Evolutionary conservation across 768 basidiomycete species (phyloP), one percentile per base, ranked within the genome.

Genomic region (Pleurotus ostreatus): DNA sequence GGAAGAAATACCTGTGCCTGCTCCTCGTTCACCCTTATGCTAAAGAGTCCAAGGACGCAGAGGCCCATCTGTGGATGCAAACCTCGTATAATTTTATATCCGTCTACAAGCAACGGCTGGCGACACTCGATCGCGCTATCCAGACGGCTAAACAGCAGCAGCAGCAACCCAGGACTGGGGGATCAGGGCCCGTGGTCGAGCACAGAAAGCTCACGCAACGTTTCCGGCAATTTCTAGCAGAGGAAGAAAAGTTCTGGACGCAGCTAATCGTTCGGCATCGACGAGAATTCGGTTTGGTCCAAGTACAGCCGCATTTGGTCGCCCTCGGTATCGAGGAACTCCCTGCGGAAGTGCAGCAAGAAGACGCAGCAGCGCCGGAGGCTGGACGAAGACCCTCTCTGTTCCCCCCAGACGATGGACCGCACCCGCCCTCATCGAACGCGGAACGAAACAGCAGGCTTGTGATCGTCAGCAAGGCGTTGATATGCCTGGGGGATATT

Each of bases 401-500:
- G 57, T 89, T 90, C 62, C 88, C 87, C 18, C 72, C 79, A 0
- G 83, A 86, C 49, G 80, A 81, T 49, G 61, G 65, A 38, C 65
- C 72, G 1, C 60, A 62, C n/a, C 63, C 67, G 25, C 73, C 79
- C 6, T 64, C 75, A 39, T 79, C 78, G 7, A 40, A 72, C 9
- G 77, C 76, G 25, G 82, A 88, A 63, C 82, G 81, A 49, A 80
- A 81, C 56, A 77, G 76, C 58, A 81, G 85, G 56, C 74, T 95
- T n/a, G 81, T 84, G 8, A 84, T 91, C 44, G 72, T 94, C 43
- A 89, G 86, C 73, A 97, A 96, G 72, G 86, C 89, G 6, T 74
- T 99, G 54, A 85, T 98, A 16, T 96, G 90, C 68, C 79, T 95
- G 7, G 97, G 97, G 9, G 97, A 99, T 65, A 86, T 99, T 47